These are phyloP conservation scores for Artemisia argyi DNA, from an alignment of 129 eudicot species.

Conservation along the genomic window DNA sequence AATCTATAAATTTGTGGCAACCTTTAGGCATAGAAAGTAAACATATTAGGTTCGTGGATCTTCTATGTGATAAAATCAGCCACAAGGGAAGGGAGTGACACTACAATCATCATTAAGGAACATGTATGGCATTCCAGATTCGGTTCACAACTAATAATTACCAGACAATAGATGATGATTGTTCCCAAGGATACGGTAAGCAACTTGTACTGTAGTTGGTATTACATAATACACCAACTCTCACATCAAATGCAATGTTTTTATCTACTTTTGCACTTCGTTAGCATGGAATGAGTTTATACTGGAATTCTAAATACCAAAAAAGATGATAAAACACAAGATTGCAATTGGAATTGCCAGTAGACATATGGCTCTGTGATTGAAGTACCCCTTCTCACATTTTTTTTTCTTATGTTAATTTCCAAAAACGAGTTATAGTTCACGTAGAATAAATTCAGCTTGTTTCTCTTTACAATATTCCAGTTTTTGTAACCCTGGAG, in stretches of 20 bases:
- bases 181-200: not conserved
- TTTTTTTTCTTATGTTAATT: not conserved
- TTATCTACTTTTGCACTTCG: not conserved
- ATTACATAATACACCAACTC: not conserved
- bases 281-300: not conserved
- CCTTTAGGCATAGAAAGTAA: not conserved
- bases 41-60: not conserved
- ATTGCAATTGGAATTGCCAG: not conserved
- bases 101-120: not conserved
- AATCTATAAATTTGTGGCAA: not conserved
- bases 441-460: not conserved
- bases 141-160: not conserved
- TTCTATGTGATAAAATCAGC: not conserved
- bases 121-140: not conserved
- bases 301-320: not conserved
- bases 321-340: too few relatives aligned
- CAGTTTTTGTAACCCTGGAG: not conserved
- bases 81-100: not conserved
- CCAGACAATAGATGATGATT: not conserved
- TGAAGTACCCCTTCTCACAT: not conserved
- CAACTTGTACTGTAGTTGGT: not conserved
- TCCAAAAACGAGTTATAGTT: slow-evolving; percentile 1
- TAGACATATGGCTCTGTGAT: not conserved
- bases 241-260: not conserved
- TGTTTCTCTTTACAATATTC: slow-evolving; percentile 10